Base-by-base conservation (phyloP, 805 yeast species). In the Torulaspora maleeae region DNA sequence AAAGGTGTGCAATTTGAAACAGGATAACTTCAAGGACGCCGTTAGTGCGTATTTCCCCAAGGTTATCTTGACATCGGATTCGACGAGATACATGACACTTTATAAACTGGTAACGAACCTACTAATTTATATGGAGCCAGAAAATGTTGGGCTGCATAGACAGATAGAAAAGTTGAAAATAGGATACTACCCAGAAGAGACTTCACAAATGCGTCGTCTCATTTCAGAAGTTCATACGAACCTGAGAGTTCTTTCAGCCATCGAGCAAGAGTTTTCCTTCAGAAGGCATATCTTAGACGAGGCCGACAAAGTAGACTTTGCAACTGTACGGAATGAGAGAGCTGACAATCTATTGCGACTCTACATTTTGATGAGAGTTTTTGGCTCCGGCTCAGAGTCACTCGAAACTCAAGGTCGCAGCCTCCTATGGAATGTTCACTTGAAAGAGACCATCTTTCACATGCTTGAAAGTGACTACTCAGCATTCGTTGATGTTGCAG, bases 51-150 rank as follows among this genome's bases (percentile, higher is more conserved):
- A 83, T 55, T 72, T 86, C 39, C 95, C 96, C 2, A 72, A 77
- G 37, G 76, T 89, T 16, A 73, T 76, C 4, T 74, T 88, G 1
- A 71, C 79, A 5, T 77, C 88, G 43, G 88, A 88, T 43, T 83
- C 96, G 0, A 65, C 68, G 36, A 95, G 88, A 58, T 90, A 86
- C 60, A 72, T 73, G 51, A 73, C 88, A 0, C 63, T 87, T 11
- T 85, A 80, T 58, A 72, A 77, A 12, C 78, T 89, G 30, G 70
- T 77, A 0, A 72, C 78, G 54, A 80, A 83, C 43, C 66, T 90
- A 36, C 58, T 91, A 47, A 71, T 86, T 27, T 87, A 86, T 59
- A 71, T 78, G 5, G 95, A 87, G 52, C 95, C 96, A 4, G 73
- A 76, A 52, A 74, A 77, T 36, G 77, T 78, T 49, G 68, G 70